Conservation (phyloP, 768 basidiomycete species). For the Russula emetica region DNA sequence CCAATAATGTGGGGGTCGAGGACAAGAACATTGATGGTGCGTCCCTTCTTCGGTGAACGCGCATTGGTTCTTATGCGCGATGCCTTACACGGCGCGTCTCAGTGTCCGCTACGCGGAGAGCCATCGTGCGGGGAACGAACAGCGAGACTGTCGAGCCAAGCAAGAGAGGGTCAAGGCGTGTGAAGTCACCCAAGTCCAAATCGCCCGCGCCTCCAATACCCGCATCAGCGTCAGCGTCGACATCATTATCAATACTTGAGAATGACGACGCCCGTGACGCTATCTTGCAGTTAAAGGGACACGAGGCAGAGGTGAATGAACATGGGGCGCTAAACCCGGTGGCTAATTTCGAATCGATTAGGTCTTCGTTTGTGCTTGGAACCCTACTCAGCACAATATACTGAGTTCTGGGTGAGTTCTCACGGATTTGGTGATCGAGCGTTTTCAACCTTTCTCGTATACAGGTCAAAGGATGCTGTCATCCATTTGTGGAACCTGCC, state of each 20-base stretch:
- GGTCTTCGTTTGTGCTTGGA: slow-evolving; percentile 83
- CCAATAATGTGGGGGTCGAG: slow-evolving; percentile 39
- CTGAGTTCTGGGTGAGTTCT: slow-evolving; percentile 66
- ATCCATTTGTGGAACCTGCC: slow-evolving; percentile 72
- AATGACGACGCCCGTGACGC: slow-evolving; percentile 10
- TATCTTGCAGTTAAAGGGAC: slow-evolving; percentile 38
- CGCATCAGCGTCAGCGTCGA: neutral
- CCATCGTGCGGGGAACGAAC: slow-evolving; percentile 3
- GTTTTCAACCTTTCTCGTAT: neutral
- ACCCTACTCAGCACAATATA: slow-evolving; percentile 54
- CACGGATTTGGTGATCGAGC: neutral
- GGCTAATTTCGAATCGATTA: slow-evolving; percentile 30
- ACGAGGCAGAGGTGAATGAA: slow-evolving; percentile 38
- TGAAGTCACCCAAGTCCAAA: slow-evolving; percentile 25
- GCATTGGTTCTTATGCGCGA: slow-evolving; percentile 37
- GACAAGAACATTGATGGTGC: slow-evolving; percentile 36
- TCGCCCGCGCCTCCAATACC: slow-evolving; percentile 5
- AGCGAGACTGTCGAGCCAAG: slow-evolving; percentile 2
- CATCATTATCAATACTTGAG: neutral
- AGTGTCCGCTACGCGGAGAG: slow-evolving; percentile 9
- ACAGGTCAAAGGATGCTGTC: slow-evolving; percentile 70
- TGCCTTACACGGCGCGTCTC: neutral
- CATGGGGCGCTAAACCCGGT: neutral
- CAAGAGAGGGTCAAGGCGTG: slow-evolving; percentile 14
- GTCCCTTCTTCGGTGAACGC: slow-evolving; percentile 21